phyloP scores from a whole-genome alignment of 768 basidiomycete species.

The Amanita muscaria region DNA sequence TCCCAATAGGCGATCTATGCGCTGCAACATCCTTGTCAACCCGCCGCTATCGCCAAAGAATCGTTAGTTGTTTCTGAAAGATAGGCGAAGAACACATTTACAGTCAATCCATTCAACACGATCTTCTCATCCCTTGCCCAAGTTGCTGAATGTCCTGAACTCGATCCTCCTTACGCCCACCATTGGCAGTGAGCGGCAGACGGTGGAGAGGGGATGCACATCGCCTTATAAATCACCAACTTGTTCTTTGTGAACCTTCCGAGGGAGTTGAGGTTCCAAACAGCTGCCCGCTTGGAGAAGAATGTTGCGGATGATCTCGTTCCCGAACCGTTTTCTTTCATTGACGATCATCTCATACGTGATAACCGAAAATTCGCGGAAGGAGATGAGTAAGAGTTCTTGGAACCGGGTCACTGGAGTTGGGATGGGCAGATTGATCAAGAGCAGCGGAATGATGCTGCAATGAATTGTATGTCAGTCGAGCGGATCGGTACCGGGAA shows the following conservation, averaged over 20 bases:
- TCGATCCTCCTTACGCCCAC: slow-evolving; percentile 74
- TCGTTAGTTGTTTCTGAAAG: too few species aligned
- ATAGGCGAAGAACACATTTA: slow-evolving; percentile 18
- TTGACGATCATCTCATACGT: slow-evolving; percentile 87
- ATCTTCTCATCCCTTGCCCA: slow-evolving; percentile 96
- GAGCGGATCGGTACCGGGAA: background rate
- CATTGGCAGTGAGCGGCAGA: slow-evolving; percentile 49
- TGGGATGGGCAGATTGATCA: slow-evolving; percentile 89
- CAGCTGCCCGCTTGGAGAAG: too few species aligned
- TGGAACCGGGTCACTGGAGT: slow-evolving; percentile 91
- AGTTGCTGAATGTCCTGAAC: slow-evolving; percentile 80
- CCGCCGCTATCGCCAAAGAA: too few species aligned
- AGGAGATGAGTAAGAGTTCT: slow-evolving; percentile 91
- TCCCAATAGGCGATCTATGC: slow-evolving; percentile 97
- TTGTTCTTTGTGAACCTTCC: slow-evolving; percentile 84
- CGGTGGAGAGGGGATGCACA: slow-evolving; percentile 68
- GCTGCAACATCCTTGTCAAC: slow-evolving; percentile 87
- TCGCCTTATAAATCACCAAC: slow-evolving; percentile 78
- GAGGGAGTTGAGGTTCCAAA: slow-evolving; percentile 70
- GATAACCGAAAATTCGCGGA: slow-evolving; percentile 95
- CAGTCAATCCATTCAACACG: slow-evolving; percentile 88
- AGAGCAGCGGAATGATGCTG: slow-evolving; percentile 87
- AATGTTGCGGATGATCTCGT: slow-evolving; percentile 87
- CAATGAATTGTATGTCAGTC: slow-evolving; percentile 1
- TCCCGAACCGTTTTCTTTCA: slow-evolving; percentile 85